Evolutionary conservation across 495 filamentous ascomycete species (phyloP).

Genomic region (Podospora pseudopauciseta): DNA sequence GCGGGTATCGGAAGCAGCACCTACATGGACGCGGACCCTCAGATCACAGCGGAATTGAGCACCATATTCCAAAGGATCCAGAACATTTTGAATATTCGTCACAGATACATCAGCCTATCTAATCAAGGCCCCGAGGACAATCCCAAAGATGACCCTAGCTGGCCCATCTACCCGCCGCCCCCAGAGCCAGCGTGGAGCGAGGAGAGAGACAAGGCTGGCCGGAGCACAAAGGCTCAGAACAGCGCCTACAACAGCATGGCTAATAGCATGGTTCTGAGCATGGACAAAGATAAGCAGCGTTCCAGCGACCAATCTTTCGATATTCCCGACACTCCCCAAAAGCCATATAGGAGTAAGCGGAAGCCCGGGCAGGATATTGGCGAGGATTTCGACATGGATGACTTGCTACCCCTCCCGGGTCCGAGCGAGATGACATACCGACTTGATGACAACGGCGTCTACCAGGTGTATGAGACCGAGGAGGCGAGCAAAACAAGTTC

Average conservation of each 20-base stretch:
- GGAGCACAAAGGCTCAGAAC: conserved; percentile 35
- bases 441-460: conserved; percentile 80
- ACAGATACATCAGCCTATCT: conserved; percentile 86
- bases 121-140: conserved; percentile 76
- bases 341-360: conserved; percentile 50
- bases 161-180: conserved; percentile 86
- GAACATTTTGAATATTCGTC: conserved; percentile 74
- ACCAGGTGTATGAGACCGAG: conserved; percentile 78
- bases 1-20: conserved; percentile 35
- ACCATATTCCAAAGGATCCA: conserved; percentile 85
- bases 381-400: conserved; percentile 67
- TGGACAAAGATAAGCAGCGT: conserved; percentile 37
- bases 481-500: conserved; percentile 55
- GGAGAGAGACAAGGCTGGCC: conserved; percentile 50
- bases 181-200: conserved; percentile 88
- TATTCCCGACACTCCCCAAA: conserved; percentile 26
- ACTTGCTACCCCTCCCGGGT: conserved; percentile 67
- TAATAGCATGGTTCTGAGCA: conserved; percentile 52
- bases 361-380: conserved; percentile 92
- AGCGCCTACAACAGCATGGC: conserved; percentile 50
- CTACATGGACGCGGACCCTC: conserved; percentile 58
- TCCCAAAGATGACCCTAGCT: conserved; percentile 76
- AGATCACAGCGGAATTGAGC: conserved; percentile 75
- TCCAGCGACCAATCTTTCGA: conserved; percentile 11
- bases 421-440: conserved; percentile 66